These are phyloP conservation scores for Trametes sanguinea DNA, from an alignment of 768 basidiomycete genomes.

Conservation along the genomic window DNA sequence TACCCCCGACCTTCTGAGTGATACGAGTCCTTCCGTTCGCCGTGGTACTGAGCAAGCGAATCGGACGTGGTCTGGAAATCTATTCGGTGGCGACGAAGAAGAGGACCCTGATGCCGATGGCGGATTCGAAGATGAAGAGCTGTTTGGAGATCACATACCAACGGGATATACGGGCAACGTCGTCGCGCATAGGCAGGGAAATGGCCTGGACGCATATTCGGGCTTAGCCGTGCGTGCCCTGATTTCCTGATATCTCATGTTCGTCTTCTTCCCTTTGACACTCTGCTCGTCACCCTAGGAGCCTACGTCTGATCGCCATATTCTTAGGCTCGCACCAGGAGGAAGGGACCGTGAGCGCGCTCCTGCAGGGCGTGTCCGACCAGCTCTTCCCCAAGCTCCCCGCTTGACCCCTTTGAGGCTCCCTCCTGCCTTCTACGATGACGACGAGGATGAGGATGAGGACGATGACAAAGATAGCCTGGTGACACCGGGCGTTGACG, in stretches of 20 bases:
- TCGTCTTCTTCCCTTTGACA: slow-evolving; percentile 3
- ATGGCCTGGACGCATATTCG: not conserved
- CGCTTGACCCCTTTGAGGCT: slow-evolving; percentile 3
- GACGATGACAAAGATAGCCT: not conserved
- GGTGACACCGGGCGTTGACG: not conserved
- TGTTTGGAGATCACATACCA: not conserved
- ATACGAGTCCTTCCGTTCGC: not conserved
- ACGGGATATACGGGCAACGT: not conserved
- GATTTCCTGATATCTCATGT: not conserved
- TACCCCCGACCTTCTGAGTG: slow-evolving; percentile 4
- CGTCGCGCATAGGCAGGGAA: too few species aligned
- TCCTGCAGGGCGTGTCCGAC: not conserved
- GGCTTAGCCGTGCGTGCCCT: slow-evolving; percentile 10
- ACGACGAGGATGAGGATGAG: not conserved
- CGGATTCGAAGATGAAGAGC: not conserved
- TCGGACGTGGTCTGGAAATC: not conserved
- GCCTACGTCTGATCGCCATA: not conserved
- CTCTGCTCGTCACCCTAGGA: not conserved
- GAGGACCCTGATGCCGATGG: not conserved
- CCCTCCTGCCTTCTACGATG: not conserved
- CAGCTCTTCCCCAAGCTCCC: not conserved
- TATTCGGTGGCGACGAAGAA: slow-evolving; percentile 13
- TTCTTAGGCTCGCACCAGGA: not conserved
- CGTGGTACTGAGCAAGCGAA: too few species aligned
- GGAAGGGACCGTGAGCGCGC: not conserved